These are phyloP conservation scores for Leucocoprinus gongylophorus DNA, from an alignment of 1,284 basidiomycete genomes.

Conservation along the genomic window DNA sequence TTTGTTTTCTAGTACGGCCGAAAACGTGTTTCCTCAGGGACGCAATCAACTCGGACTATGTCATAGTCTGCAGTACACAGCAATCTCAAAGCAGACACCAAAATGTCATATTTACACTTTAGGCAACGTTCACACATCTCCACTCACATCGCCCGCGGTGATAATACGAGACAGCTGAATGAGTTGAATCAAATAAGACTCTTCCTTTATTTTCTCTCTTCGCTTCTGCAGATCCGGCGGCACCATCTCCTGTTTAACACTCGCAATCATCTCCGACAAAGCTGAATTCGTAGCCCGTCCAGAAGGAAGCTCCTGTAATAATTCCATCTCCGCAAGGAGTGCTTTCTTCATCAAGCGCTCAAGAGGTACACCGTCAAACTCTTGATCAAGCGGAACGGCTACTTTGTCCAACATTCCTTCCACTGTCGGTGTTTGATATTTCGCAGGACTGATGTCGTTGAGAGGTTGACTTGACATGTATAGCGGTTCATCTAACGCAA, in stretches of 20 bases:
- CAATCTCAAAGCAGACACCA: no score
- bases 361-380: slow-evolving; percentile 17
- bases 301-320: neutral
- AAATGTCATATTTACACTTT: no score
- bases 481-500: slow-evolving; percentile 6
- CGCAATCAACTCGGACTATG: no score
- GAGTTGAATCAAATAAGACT: neutral
- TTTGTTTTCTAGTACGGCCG: no score
- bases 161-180: neutral
- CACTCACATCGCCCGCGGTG: neutral
- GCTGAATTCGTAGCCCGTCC: neutral
- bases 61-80: no score
- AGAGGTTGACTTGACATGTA: neutral
- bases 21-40: no score
- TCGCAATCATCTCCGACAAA: slow-evolving; percentile 8
- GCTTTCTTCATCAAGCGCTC: slow-evolving; percentile 17
- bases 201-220: neutral
- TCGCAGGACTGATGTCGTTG: neutral
- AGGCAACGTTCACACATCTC: no score
- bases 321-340: slow-evolving; percentile 13
- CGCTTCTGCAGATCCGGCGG: neutral
- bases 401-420: slow-evolving; percentile 17
- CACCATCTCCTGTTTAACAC: slow-evolving; percentile 16
- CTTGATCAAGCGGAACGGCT: slow-evolving; percentile 8
- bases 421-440: slow-evolving; percentile 16